Percentiles rank a stretch among this genome's conserved stretches.
Evolutionary conservation across 2,329 filamentous ascomycete genomes (phyloP).

Genomic region (Trichoderma oligosporum): DNA sequence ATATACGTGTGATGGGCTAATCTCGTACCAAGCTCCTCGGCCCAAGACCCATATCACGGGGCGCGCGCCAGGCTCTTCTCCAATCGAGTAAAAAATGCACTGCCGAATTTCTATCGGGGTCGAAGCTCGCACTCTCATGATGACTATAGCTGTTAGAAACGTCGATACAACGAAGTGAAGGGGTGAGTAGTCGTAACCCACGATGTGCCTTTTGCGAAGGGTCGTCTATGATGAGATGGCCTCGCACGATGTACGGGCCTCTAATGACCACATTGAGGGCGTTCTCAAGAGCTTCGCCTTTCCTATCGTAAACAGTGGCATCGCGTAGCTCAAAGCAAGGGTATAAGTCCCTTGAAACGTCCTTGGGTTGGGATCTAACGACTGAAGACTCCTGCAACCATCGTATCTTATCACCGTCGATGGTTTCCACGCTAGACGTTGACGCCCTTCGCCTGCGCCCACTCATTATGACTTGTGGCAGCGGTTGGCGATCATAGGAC

Average conservation of each 20-base stretch:
- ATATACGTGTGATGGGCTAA: slow-evolving; percentile 58
- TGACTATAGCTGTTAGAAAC: slow-evolving; percentile 28
- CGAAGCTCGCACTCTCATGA: slow-evolving; percentile 32
- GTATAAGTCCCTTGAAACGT: slow-evolving; percentile 47
- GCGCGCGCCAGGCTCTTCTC: slow-evolving; percentile 47
- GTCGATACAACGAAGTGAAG: not conserved
- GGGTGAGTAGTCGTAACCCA: slow-evolving; percentile 29
- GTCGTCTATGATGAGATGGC: slow-evolving; percentile 52
- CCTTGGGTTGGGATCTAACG: slow-evolving; percentile 28
- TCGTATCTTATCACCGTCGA: slow-evolving; percentile 36
- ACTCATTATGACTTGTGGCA: slow-evolving; percentile 2
- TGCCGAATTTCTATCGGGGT: slow-evolving; percentile 52
- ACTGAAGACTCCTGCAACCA: slow-evolving; percentile 37
- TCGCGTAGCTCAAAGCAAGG: slow-evolving; percentile 60
- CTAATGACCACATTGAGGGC: slow-evolving; percentile 57
- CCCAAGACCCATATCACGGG: slow-evolving; percentile 60
- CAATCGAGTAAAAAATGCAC: slow-evolving; percentile 50
- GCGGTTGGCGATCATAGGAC: not conserved
- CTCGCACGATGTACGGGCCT: slow-evolving; percentile 60
- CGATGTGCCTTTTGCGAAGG: slow-evolving; percentile 34
- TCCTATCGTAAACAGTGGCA: slow-evolving; percentile 54
- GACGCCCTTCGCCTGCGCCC: slow-evolving; percentile 40
- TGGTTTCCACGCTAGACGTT: slow-evolving; percentile 43
- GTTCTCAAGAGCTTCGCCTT: slow-evolving; percentile 54
- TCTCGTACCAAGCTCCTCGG: slow-evolving; percentile 64